A percentile compares a stretch with the other conserved stretches of the same genome.
Evolutionary conservation across 805 yeast genomes (phyloP).

Genomic region (Kregervanrija fluxuum): DNA sequence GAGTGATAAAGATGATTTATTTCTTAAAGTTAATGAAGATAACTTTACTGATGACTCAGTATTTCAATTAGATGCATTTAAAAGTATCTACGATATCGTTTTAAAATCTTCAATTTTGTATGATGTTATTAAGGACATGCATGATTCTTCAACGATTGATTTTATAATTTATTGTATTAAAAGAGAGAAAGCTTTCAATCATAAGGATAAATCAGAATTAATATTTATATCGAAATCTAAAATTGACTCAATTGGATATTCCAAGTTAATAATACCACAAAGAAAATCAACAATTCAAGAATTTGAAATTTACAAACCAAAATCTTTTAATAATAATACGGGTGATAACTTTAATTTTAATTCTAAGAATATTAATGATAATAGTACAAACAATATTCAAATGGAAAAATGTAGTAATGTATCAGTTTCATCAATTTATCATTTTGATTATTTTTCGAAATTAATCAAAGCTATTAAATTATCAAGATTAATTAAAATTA

Average conservation of each 20-base stretch:
- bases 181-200: background rate
- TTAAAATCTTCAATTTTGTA: conserved; percentile 45
- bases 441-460: conserved; percentile 40
- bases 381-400: background rate
- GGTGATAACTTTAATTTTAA: conserved; percentile 21
- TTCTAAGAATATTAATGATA: background rate
- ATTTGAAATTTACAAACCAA: conserved; percentile 32
- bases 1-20: conserved; percentile 15
- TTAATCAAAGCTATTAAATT: conserved; percentile 40
- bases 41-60: conserved; percentile 10
- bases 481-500: conserved; percentile 46
- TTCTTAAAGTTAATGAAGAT: conserved; percentile 21
- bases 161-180: conserved; percentile 39
- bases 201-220: conserved; percentile 30
- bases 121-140: conserved; percentile 49
- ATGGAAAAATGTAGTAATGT: conserved; percentile 8
- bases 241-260: conserved; percentile 62
- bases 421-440: conserved; percentile 40
- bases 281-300: conserved; percentile 58
- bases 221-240: conserved; percentile 48
- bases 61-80: conserved; percentile 31
- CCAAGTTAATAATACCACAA: conserved; percentile 60
- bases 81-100: conserved; percentile 43
- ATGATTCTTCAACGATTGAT: conserved; percentile 45
- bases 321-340: conserved; percentile 11